These are phyloP conservation scores for Grosmannia serpens DNA, from an alignment of 2,329 filamentous ascomycete genomes.

Conservation along the genomic window DNA sequence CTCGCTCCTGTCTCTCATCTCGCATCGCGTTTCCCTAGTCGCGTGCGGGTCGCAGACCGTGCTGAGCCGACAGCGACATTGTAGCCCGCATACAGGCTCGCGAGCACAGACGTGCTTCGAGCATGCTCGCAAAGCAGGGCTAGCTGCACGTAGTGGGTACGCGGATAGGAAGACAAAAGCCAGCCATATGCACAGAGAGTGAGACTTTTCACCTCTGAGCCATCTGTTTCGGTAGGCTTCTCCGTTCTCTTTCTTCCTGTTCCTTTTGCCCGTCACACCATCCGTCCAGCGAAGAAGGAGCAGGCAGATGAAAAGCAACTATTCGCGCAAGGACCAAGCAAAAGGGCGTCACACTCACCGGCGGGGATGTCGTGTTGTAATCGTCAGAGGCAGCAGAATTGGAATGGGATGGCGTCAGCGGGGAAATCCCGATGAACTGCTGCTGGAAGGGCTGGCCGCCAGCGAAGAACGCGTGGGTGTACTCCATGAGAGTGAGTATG, in stretches of 20 bases:
- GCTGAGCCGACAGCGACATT: too few relatives aligned
- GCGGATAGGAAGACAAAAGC: not conserved
- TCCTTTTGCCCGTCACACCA: too few relatives aligned
- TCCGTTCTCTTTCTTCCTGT: too few relatives aligned
- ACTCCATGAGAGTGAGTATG: conserved; percentile 34
- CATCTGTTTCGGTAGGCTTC: not conserved
- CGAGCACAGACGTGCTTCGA: not conserved
- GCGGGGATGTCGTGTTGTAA: conserved; percentile 41
- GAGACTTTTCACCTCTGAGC: not conserved
- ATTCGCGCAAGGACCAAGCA: not conserved
- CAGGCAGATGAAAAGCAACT: not conserved
- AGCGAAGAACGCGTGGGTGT: conserved; percentile 34
- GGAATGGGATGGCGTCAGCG: conserved; percentile 43
- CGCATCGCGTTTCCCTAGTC: not conserved
- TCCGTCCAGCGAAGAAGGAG: too few relatives aligned
- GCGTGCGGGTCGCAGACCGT: not conserved
- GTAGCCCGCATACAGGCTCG: not conserved
- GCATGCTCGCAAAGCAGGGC: conserved; percentile 13
- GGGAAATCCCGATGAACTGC: conserved; percentile 42
- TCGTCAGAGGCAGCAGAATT: conserved; percentile 44
- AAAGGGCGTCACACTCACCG: conserved; percentile 29
- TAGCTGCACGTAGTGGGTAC: conserved; percentile 10
- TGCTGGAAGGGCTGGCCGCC: conserved; percentile 39
- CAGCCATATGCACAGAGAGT: not conserved
- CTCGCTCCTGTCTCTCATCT: not conserved